phyloP scores from a whole-genome alignment of 1,284 basidiomycete species.

The Ceratobasidium sp. region DNA sequence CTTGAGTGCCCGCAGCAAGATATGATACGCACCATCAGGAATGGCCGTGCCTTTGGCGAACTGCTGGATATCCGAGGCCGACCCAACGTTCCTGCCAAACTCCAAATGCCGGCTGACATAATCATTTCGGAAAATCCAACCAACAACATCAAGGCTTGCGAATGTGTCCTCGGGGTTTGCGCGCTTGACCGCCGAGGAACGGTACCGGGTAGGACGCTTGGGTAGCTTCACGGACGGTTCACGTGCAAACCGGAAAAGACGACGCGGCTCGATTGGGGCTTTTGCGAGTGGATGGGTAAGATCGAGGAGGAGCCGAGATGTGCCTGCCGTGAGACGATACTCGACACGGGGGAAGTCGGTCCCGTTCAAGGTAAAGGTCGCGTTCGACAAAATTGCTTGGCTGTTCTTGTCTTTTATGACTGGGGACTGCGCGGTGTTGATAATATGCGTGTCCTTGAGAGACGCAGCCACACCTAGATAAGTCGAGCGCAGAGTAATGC shows the following conservation, averaged over 20 bases:
- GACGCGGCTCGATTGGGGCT: background rate
- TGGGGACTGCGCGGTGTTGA: constrained; percentile 48
- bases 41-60: constrained; percentile 45
- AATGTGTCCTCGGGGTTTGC: constrained; percentile 1
- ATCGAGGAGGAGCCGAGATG: constrained; percentile 51
- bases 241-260: background rate
- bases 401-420: background rate
- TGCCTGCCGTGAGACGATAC: constrained; percentile 51
- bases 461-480: constrained; percentile 51
- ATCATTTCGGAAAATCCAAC: background rate
- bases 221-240: background rate
- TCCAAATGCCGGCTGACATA: constrained; percentile 3
- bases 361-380: constrained; percentile 48
- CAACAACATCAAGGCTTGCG: background rate
- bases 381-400: background rate
- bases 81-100: constrained; percentile 11
- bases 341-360: constrained; percentile 13
- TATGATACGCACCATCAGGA: constrained; percentile 44
- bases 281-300: constrained; percentile 48
- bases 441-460: constrained; percentile 50
- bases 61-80: constrained; percentile 3
- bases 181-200: background rate
- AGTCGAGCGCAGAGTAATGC: constrained; percentile 43
- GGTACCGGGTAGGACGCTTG: constrained; percentile 13
- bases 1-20: constrained; percentile 43